These are phyloP conservation scores for Yarrowia yakushimensis DNA, from an alignment of 805 yeast genomes.

Conservation along the genomic window DNA sequence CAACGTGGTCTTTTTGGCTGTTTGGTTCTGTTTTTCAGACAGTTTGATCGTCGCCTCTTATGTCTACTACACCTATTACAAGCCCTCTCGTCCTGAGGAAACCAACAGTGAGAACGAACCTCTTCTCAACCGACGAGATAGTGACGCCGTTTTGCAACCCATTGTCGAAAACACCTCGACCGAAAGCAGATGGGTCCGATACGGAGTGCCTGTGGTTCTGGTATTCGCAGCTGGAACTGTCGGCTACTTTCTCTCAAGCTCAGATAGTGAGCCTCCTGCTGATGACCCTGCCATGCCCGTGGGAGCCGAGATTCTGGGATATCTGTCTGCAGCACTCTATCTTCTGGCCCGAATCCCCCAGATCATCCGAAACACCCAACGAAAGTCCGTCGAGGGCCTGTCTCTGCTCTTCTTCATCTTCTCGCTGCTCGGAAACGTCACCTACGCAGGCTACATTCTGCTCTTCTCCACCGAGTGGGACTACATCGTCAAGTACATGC, in stretches of 20 bases:
- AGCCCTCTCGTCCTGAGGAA: slow-evolving; percentile 1
- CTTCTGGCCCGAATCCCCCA: slow-evolving; percentile 82
- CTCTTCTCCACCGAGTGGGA: slow-evolving; percentile 58
- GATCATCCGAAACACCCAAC: slow-evolving; percentile 68
- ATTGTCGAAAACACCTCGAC: slow-evolving; percentile 44
- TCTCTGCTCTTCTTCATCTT: slow-evolving; percentile 75
- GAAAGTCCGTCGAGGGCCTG: slow-evolving; percentile 81
- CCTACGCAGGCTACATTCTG: slow-evolving; percentile 71
- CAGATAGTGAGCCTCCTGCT: slow-evolving; percentile 29
- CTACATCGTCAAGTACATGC: slow-evolving; percentile 58
- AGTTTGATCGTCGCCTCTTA: slow-evolving; percentile 54
- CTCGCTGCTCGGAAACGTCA: slow-evolving; percentile 69
- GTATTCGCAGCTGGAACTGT: slow-evolving; percentile 60
- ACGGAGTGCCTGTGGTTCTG: slow-evolving; percentile 56
- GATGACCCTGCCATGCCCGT: slow-evolving; percentile 34
- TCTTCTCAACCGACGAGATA: slow-evolving; percentile 37
- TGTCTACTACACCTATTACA: slow-evolving; percentile 46
- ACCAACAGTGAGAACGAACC: slow-evolving; percentile 30
- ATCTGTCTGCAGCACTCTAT: slow-evolving; percentile 63
- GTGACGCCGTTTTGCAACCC: slow-evolving; percentile 34
- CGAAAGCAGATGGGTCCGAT: slow-evolving; percentile 46
- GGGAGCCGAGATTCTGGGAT: slow-evolving; percentile 69
- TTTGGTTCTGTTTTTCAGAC: slow-evolving; percentile 77
- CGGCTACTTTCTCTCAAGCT: slow-evolving; percentile 55
- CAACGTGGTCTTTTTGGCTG: slow-evolving; percentile 63